phyloP scores from a whole-genome alignment of 768 basidiomycete genomes.

The Phylloporus arenicola region DNA sequence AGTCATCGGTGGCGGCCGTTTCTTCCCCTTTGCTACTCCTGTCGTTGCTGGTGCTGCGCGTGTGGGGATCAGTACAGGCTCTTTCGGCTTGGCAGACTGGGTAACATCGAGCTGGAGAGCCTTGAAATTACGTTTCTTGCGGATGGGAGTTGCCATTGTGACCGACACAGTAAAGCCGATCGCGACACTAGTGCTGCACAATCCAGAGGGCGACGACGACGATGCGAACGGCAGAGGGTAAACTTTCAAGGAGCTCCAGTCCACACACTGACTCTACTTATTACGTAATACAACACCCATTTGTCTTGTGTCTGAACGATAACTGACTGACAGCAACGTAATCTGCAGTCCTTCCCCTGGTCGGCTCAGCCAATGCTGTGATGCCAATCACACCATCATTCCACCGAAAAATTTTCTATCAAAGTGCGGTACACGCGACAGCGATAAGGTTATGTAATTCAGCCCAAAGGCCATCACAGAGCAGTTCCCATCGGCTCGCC shows the following conservation, averaged over 20 bases:
- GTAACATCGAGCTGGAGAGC: constrained; percentile 68
- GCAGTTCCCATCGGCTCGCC: constrained; percentile 27
- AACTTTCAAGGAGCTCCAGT: constrained; percentile 7
- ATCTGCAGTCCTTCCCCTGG: not conserved
- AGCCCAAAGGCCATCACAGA: constrained; percentile 14
- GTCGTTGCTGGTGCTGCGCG: constrained; percentile 41
- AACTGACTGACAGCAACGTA: not conserved
- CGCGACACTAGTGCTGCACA: not conserved
- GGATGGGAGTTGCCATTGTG: constrained; percentile 54
- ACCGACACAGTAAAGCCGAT: constrained; percentile 5
- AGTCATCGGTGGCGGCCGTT: constrained; percentile 78
- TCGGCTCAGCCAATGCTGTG: not conserved
- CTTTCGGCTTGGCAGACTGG: constrained; percentile 35
- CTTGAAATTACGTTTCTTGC: constrained; percentile 93
- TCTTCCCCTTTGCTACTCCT: constrained; percentile 48
- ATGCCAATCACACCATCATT: not conserved
- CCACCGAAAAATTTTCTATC: not conserved
- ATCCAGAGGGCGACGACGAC: constrained; percentile 7
- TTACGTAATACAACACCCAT: constrained; percentile 18
- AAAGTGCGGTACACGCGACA: not conserved
- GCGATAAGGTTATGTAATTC: not conserved
- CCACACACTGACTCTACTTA: constrained; percentile 5
- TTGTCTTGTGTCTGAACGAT: not conserved
- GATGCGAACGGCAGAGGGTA: constrained; percentile 14
- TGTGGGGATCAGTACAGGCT: constrained; percentile 41